These are phyloP conservation scores for Globisporangium paroecandrum DNA, from an alignment of 352 stramenopile genomes.

Conservation along the genomic window DNA sequence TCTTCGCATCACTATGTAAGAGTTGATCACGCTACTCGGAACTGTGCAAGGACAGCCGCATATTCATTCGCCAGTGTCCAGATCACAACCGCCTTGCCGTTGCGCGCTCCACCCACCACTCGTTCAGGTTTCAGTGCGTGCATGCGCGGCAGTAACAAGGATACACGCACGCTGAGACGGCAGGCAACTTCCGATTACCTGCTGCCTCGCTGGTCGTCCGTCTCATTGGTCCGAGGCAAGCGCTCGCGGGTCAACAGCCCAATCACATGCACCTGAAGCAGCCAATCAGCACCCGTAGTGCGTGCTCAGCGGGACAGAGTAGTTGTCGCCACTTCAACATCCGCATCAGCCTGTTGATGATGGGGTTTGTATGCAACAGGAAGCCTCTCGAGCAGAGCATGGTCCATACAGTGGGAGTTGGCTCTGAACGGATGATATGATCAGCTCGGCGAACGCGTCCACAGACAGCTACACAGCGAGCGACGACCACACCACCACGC, in stretches of 20 bases:
- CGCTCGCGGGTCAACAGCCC: neutral
- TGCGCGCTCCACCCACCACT: too few species aligned
- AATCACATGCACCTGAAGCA: neutral
- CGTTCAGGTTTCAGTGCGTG: too few species aligned
- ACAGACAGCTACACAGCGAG: too few species aligned
- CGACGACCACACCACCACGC: too few species aligned
- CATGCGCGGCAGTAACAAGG: too few species aligned
- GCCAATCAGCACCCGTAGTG: neutral
- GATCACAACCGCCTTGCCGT: too few species aligned
- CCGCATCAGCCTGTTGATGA: neutral
- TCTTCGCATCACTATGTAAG: too few species aligned
- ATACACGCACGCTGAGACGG: too few species aligned
- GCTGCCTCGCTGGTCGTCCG: neutral
- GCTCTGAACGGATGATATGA: too few species aligned
- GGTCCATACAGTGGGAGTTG: too few species aligned
- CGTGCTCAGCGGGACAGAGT: neutral
- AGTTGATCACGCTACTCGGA: too few species aligned
- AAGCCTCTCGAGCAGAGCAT: neutral
- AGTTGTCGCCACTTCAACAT: neutral
- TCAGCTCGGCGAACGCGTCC: too few species aligned
- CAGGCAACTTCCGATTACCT: neutral
- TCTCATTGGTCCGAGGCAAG: conserved; percentile 1
- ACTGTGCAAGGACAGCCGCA: neutral
- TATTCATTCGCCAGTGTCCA: neutral
- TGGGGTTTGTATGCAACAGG: neutral